Evolutionary conservation across 768 basidiomycete genomes (phyloP).

Genomic region (Hydnomerulius pinastri): DNA sequence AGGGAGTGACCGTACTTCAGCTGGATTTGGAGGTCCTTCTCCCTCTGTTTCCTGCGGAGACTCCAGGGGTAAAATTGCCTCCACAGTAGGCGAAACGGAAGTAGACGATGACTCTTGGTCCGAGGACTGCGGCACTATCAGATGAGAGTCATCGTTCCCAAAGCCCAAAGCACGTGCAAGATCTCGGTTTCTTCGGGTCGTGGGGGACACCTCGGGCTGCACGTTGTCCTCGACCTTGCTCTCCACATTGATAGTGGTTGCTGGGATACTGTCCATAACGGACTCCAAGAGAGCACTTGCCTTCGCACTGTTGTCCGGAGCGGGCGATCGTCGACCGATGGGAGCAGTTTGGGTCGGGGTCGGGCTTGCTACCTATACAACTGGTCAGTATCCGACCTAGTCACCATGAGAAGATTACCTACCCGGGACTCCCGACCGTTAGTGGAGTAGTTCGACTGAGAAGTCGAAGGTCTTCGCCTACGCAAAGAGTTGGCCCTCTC

Average conservation of each 20-base stretch:
- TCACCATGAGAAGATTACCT: constrained; percentile 13
- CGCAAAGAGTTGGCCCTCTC: constrained; percentile 72
- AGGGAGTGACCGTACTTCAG: constrained; percentile 1
- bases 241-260: constrained; percentile 28
- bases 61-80: constrained; percentile 30
- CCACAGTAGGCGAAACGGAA: constrained; percentile 37
- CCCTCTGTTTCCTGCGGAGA: constrained; percentile 20
- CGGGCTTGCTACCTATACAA: constrained; percentile 58
- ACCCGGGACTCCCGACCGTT: constrained; percentile 50
- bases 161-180: constrained; percentile 75
- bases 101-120: constrained; percentile 30
- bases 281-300: constrained; percentile 70
- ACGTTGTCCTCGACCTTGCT: constrained; percentile 25
- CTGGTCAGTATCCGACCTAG: constrained; percentile 7
- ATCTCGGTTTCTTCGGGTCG: constrained; percentile 66
- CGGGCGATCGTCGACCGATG: constrained; percentile 31
- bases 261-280: constrained; percentile 54
- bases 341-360: constrained; percentile 39
- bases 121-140: constrained; percentile 22
- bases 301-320: constrained; percentile 54
- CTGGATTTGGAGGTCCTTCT: constrained; percentile 3
- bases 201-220: constrained; percentile 45
- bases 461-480: constrained; percentile 75
- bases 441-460: constrained; percentile 75
- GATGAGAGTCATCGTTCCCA: constrained; percentile 45